phyloP scores from a whole-genome alignment of 2,329 filamentous ascomycete species.

The Leptographium procerum region DNA sequence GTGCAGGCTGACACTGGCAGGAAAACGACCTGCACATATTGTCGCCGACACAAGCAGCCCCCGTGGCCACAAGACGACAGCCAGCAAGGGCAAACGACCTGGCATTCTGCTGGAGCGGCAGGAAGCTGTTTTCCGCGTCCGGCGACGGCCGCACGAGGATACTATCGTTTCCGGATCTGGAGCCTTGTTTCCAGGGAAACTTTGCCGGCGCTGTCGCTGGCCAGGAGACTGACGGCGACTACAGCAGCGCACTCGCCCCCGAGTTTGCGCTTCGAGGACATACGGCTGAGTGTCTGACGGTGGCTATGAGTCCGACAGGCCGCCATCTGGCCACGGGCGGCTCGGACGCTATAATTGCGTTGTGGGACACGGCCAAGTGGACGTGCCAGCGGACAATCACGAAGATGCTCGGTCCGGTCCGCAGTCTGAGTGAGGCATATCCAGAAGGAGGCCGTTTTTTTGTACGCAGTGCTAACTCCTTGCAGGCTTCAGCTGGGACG shows the following conservation, averaged over 20 bases:
- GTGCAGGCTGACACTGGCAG: conserved; percentile 22
- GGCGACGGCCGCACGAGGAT: conserved; percentile 61
- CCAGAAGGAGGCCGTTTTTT: background rate
- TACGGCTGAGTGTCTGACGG: conserved; percentile 58
- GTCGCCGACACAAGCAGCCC: conserved; percentile 44
- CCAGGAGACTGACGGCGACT: background rate
- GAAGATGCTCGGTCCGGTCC: conserved; percentile 57
- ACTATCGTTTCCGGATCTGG: conserved; percentile 53
- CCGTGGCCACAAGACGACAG: conserved; percentile 49
- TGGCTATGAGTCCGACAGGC: conserved; percentile 59
- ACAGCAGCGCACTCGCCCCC: conserved; percentile 11
- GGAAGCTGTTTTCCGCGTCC: conserved; percentile 59
- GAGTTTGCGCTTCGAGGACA: conserved; percentile 60
- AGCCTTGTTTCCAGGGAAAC: conserved; percentile 40
- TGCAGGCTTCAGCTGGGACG: conserved; percentile 65
- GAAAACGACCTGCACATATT: conserved; percentile 51
- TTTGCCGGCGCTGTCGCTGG: conserved; percentile 27
- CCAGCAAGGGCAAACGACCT: conserved; percentile 58
- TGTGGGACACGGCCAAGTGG: conserved; percentile 73
- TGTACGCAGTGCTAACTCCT: background rate
- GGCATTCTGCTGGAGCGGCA: conserved; percentile 61
- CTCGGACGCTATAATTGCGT: conserved; percentile 60
- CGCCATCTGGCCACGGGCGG: conserved; percentile 64
- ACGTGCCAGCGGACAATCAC: conserved; percentile 62
- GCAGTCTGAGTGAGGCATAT: conserved; percentile 46